phyloP scores from a whole-genome alignment of 192 early-diverging fungal species.

The Thamnidium elegans region DNA sequence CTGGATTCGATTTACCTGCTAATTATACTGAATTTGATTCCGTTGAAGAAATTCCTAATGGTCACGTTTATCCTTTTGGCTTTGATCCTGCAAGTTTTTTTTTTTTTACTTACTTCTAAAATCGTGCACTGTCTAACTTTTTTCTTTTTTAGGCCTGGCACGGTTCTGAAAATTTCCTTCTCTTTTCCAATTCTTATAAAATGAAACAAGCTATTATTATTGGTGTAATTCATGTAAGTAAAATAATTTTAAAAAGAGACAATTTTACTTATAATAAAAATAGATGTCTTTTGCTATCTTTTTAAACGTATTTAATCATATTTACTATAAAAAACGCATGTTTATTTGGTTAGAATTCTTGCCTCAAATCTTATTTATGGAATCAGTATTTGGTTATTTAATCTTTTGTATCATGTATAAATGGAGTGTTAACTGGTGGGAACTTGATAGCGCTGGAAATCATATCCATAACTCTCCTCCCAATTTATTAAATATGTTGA shows the following conservation, averaged over 20 bases:
- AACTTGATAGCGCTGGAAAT: constrained; percentile 61
- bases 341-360: constrained; percentile 86
- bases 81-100: constrained; percentile 63
- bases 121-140: too few species aligned
- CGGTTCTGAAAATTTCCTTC: constrained; percentile 85
- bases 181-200: constrained; percentile 99
- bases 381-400: constrained; percentile 96
- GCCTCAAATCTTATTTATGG: constrained; percentile 93
- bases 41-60: constrained; percentile 58
- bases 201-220: constrained; percentile 99
- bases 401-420: constrained; percentile 90
- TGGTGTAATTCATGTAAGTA: constrained; percentile 73
- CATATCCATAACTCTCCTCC: constrained; percentile 76
- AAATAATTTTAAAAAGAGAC: neutral
- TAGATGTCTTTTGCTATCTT: constrained; percentile 94
- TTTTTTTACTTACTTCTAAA: too few species aligned
- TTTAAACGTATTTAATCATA: constrained; percentile 86
- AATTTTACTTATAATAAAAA: neutral
- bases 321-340: constrained; percentile 79
- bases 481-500: constrained; percentile 94
- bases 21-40: constrained; percentile 54
- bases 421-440: constrained; percentile 92
- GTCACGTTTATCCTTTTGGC: constrained; percentile 74
- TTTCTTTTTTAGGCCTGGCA: constrained; percentile 67
- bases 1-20: constrained; percentile 77